A percentile compares a stretch with the other conserved stretches of the same genome.
Evolutionary conservation across 2,329 filamentous ascomycete species (phyloP).

Genomic region (Fusarium nanum): DNA sequence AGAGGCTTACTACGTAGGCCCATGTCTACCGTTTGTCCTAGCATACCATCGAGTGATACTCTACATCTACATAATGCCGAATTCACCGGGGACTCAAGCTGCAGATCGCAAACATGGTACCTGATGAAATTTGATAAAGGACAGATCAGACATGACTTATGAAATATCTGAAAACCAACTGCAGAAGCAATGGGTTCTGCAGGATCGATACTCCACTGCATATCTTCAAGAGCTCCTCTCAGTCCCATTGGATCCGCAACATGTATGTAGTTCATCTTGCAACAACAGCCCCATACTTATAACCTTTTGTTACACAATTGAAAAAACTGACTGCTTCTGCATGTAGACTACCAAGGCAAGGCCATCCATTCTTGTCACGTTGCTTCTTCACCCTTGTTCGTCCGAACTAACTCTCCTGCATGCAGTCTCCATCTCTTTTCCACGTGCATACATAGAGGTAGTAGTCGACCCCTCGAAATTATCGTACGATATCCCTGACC

Average conservation of each 20-base stretch:
- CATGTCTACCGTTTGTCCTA: constrained; percentile 5
- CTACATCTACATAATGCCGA: neutral
- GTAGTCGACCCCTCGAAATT: constrained; percentile 13
- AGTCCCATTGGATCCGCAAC: neutral
- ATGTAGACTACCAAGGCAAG: neutral
- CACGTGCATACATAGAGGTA: constrained; percentile 21
- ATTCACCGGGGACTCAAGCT: neutral
- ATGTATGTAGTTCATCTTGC: neutral
- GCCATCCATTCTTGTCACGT: constrained; percentile 7
- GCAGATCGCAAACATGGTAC: constrained; percentile 17
- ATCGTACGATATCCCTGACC: constrained; percentile 27
- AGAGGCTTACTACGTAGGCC: neutral
- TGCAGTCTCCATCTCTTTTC: constrained; percentile 8
- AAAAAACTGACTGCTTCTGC: neutral
- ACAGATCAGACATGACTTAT: constrained; percentile 4
- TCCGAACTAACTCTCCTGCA: constrained; percentile 20
- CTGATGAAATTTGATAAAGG: constrained; percentile 15
- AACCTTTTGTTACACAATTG: neutral
- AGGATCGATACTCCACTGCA: neutral
- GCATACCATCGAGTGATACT: constrained; percentile 2
- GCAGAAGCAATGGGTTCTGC: constrained; percentile 3
- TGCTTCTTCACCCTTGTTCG: constrained; percentile 18
- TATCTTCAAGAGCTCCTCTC: neutral
- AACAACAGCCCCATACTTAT: neutral
- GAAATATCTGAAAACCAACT: neutral